Evolutionary conservation across 208 protist species (phyloP).

Genomic region (Wallacemonas sp.): DNA sequence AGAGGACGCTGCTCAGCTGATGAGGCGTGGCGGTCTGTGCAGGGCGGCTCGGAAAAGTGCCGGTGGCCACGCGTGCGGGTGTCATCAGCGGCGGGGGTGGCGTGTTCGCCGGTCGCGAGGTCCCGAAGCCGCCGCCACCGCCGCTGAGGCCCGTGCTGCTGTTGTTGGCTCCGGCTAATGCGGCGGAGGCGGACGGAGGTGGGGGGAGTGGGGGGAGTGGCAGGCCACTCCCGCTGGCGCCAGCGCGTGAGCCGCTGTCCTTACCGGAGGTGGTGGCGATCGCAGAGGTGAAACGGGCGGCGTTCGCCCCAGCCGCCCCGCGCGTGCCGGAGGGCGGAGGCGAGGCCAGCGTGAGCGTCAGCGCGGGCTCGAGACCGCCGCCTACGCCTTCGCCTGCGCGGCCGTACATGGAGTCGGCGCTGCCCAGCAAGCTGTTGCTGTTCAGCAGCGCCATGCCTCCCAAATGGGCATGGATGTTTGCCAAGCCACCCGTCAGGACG

Average conservation of each 20-base stretch:
- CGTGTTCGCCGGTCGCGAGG: background rate
- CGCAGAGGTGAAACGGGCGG: background rate
- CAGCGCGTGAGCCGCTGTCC: background rate
- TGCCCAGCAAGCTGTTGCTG: background rate
- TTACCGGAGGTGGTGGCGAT: background rate
- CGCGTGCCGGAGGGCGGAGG: background rate
- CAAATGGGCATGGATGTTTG: slow-evolving; percentile 19
- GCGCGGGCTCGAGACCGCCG: background rate
- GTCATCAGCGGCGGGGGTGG: slow-evolving; percentile 3
- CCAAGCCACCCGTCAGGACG: slow-evolving; percentile 36
- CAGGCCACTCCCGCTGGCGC: too few species aligned
- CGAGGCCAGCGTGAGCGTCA: too few species aligned
- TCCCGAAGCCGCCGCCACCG: too few species aligned
- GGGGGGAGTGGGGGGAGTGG: too few species aligned
- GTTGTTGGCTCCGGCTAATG: too few species aligned
- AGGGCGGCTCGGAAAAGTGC: background rate
- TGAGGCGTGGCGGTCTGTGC: background rate
- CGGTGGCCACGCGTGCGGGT: slow-evolving; percentile 2
- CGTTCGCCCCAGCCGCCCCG: background rate
- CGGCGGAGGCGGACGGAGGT: too few species aligned
- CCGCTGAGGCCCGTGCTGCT: too few species aligned
- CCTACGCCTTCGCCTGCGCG: too few species aligned
- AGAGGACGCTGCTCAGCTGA: slow-evolving; percentile 1
- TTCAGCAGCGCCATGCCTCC: background rate
- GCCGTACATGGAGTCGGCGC: too few species aligned